Evolutionary conservation across 495 filamentous ascomycete genomes (phyloP), one percentile per base, ranked within the genome.

Genomic region (Penicillium daleae): DNA sequence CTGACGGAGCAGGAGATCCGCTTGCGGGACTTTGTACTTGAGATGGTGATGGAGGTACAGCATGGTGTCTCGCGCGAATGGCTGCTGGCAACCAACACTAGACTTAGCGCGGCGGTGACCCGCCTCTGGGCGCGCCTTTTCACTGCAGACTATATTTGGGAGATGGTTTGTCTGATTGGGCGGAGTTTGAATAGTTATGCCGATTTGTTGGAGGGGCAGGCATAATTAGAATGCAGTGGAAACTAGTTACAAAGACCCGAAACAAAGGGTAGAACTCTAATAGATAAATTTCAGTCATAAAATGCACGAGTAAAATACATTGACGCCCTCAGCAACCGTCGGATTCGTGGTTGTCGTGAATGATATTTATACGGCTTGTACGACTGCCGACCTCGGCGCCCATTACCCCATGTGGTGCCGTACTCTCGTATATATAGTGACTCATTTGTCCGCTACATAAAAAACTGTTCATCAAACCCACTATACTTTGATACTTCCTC

Each of bases 41-140:
- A 84, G 63, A 89, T 91, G 84, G 78, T 89, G 6, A 85, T 88
- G 70, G 88, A 91, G 74, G 88, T 87, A 4, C 74, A 77, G 53
- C 78, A 78, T 75, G 71, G 85, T 75, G 71, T 85, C 80, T 68
- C 85, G 71, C 54, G 85, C 76, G 66, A 79, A 6, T 79, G 76
- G 76, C 56, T 79, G 22, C 59, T 81, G 42, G 79, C 77, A 5
- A 86, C 84, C 53, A 78, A 87, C 50, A 82, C 83, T 10, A 79
- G 87, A 49, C 78, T 91, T 24, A 86, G 87, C 29, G 84, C 83
- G 6, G 84, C 84, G 0, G 85, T 90, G 6, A 83, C 89, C 6
- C 74, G 86, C 37, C 74, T 91, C 7, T 91, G 88, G 88, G 87
- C 87, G 0, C 82, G 88, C 61, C 82, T 87, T 33, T 90, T 90